Percentiles rank a stretch among this genome's conserved stretches.
phyloP scores from a whole-genome alignment of 2,329 filamentous ascomycete species.

The Sphaerulina musiva region DNA sequence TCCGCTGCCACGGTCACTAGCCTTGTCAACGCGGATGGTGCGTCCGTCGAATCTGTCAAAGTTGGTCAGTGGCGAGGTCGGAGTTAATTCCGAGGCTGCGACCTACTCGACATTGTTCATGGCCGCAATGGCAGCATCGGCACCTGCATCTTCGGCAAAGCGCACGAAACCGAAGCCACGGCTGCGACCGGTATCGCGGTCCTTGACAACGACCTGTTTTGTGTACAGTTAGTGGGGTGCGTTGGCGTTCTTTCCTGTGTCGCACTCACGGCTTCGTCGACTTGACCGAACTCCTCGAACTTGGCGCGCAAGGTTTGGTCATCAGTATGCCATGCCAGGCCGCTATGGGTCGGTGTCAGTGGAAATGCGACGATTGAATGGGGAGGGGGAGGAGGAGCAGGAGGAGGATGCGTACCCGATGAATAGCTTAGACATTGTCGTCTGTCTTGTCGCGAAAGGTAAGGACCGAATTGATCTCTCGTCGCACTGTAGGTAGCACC shows the following conservation, averaged over 20 bases:
- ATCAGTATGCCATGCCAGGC: constrained; percentile 97
- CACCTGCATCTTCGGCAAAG: constrained; percentile 69
- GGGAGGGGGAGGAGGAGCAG: too few relatives aligned
- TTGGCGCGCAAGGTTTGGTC: constrained; percentile 79
- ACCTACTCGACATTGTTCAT: constrained; percentile 90
- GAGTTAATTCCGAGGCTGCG: neutral
- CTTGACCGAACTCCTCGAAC: constrained; percentile 82
- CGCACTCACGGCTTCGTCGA: constrained; percentile 90
- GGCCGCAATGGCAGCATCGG: constrained; percentile 64
- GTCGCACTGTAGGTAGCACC: constrained; percentile 4
- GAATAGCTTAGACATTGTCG: constrained; percentile 82
- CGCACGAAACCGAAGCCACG: constrained; percentile 96
- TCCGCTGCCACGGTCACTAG: constrained; percentile 68
- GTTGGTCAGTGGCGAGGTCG: constrained; percentile 6
- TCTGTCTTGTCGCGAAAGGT: constrained; percentile 23
- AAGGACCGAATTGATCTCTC: constrained; percentile 28
- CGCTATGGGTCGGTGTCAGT: constrained; percentile 49
- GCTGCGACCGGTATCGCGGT: constrained; percentile 92
- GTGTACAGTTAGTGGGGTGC: neutral
- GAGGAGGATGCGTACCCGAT: constrained; percentile 62
- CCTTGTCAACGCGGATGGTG: constrained; percentile 90
- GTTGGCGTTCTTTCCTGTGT: neutral
- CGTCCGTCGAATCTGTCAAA: constrained; percentile 79
- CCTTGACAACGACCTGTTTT: constrained; percentile 85
- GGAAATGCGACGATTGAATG: neutral